Percentiles rank a stretch among this genome's conserved stretches.
Conservation (phyloP, 2,329 filamentous ascomycete genomes). For the Fusarium sp. region DNA sequence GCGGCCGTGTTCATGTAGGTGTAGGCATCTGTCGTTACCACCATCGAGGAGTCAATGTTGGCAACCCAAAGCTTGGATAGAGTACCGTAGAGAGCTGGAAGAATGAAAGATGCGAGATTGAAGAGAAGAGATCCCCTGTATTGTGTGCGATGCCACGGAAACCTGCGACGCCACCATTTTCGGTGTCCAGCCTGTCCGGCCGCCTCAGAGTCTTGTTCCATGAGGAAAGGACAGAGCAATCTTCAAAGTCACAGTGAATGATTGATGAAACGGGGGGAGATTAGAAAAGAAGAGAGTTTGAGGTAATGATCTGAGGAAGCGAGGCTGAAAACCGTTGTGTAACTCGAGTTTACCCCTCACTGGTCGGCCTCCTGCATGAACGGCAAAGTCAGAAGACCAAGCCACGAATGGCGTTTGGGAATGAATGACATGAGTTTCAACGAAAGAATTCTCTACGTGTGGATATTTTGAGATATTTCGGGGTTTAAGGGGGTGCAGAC, state of each 20-base stretch:
- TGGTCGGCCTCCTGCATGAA: constrained; percentile 24
- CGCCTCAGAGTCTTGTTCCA: constrained; percentile 12
- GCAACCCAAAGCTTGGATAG: constrained; percentile 76
- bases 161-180: not conserved
- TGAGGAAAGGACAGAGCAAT: not conserved
- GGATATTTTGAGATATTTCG: not conserved
- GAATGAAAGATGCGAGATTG: constrained; percentile 67
- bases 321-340: not conserved
- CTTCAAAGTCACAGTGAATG: not conserved
- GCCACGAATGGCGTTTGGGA: not conserved
- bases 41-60: constrained; percentile 64
- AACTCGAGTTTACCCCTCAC: not conserved
- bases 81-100: constrained; percentile 72
- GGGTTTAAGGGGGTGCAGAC: not conserved
- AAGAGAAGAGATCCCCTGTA: constrained; percentile 67
- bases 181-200: not conserved
- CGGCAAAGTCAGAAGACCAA: not conserved
- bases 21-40: constrained; percentile 57
- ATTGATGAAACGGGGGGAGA: not conserved
- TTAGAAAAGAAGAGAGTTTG: not conserved
- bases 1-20: constrained; percentile 73
- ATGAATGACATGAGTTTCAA: not conserved
- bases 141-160: constrained; percentile 32
- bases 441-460: not conserved
- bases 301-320: not conserved